Percentiles rank a stretch among this genome's conserved stretches.
Evolutionary conservation across 306 rosid species (phyloP).

Genomic region (Sechiopsis laciniata): DNA sequence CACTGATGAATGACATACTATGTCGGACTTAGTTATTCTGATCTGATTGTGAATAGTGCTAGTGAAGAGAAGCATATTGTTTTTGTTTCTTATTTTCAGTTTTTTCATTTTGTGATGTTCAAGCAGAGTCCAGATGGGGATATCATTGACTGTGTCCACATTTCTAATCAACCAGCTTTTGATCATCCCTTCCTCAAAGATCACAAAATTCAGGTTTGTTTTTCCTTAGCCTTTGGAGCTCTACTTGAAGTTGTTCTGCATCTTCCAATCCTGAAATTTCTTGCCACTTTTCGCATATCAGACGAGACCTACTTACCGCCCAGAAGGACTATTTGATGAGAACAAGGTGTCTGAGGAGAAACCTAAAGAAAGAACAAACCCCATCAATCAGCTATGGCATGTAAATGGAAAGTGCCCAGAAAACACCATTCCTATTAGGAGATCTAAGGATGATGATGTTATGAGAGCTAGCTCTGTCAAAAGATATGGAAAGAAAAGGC

Average conservation of each 20-base stretch:
- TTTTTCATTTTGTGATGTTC: conserved; percentile 8
- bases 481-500: conserved; percentile 90
- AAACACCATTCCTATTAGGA: conserved; percentile 78
- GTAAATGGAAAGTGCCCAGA: conserved; percentile 69
- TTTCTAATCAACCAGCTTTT: conserved; percentile 88
- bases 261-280: not conserved
- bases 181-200: conserved; percentile 96
- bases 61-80: not conserved
- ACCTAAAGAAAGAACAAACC: conserved; percentile 37
- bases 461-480: conserved; percentile 79
- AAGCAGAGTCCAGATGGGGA: conserved; percentile 98
- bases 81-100: not conserved
- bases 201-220: conserved; percentile 63
- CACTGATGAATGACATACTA: too few relatives aligned
- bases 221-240: not conserved
- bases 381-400: conserved; percentile 77
- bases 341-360: conserved; percentile 52
- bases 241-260: conserved; percentile 1
- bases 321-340: conserved; percentile 76
- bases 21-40: not conserved
- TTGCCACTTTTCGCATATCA: not conserved
- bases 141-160: conserved; percentile 72
- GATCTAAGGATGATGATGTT: conserved; percentile 82
- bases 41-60: not conserved
- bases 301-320: conserved; percentile 81